Percentiles rank a stretch among this genome's conserved stretches.
Evolutionary conservation across 805 yeast species (phyloP).

Genomic region (Cyberlindnera petersonii): DNA sequence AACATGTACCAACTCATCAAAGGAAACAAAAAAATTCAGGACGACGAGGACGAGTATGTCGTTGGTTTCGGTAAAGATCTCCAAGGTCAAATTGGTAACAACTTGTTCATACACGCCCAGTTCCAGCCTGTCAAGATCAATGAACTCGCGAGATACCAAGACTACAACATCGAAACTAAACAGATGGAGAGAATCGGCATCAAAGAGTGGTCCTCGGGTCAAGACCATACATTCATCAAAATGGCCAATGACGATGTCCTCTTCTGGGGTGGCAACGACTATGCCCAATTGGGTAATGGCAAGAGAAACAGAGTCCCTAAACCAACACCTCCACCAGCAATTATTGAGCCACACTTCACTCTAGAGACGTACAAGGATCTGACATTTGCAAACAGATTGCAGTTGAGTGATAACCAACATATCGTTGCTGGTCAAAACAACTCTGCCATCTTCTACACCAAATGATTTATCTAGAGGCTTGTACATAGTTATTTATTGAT

Average conservation of each 20-base stretch:
- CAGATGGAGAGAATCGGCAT: conserved; percentile 44
- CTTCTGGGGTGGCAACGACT: conserved; percentile 81
- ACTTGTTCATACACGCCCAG: conserved; percentile 70
- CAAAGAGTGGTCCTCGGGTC: conserved; percentile 54
- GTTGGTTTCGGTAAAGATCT: conserved; percentile 81
- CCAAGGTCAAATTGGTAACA: conserved; percentile 82
- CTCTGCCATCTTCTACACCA: conserved; percentile 59
- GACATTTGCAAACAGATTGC: conserved; percentile 43
- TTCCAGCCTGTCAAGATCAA: conserved; percentile 57
- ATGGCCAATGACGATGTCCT: conserved; percentile 61
- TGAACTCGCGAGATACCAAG: conserved; percentile 38
- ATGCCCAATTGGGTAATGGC: conserved; percentile 84
- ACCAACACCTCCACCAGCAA: conserved; percentile 51
- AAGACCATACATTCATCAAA: conserved; percentile 59
- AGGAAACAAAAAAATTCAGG: conserved; percentile 22
- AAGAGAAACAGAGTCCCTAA: conserved; percentile 54
- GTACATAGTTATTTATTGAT: not conserved
- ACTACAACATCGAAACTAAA: conserved; percentile 47
- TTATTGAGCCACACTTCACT: conserved; percentile 49
- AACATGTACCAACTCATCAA: conserved; percentile 29
- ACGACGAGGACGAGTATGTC: conserved; percentile 29
- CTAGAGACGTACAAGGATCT: conserved; percentile 30
- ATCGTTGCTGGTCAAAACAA: conserved; percentile 58
- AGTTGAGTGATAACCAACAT: conserved; percentile 49
- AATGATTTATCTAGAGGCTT: not conserved